Percentiles rank a stretch among this genome's conserved stretches.
Evolutionary conservation across 306 rosid species (phyloP).

Genomic region (Cucurbita maxima): DNA sequence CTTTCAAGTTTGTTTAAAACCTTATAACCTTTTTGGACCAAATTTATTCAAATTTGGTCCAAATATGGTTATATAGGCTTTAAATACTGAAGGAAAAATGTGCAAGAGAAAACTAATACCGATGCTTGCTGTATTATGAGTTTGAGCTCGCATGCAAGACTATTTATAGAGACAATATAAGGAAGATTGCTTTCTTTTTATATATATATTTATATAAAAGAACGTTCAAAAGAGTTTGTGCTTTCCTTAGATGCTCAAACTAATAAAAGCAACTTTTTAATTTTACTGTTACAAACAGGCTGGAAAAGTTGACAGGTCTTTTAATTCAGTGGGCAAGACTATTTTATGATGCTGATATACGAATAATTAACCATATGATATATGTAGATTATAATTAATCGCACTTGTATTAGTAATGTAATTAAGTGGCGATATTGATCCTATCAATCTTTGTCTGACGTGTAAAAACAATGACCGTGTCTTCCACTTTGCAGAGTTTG

Average conservation of each 20-base stretch:
- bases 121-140: conserved; percentile 32
- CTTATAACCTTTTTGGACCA: conserved; percentile 36
- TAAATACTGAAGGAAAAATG: conserved; percentile 20
- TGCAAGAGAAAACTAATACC: conserved; percentile 18
- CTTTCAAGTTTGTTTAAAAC: conserved; percentile 10
- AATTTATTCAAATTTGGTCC: conserved; percentile 43
- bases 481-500: conserved; percentile 17
- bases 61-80: conserved; percentile 27
- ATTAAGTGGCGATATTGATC: conserved; percentile 13
- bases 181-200: conserved; percentile 20
- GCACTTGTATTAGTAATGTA: conserved; percentile 8
- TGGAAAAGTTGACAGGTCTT: conserved; percentile 45
- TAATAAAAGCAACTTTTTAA: conserved; percentile 22
- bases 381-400: conserved; percentile 5
- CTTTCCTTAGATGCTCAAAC: conserved; percentile 53
- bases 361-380: conserved; percentile 17
- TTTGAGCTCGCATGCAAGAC: conserved; percentile 32
- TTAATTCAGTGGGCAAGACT: background rate
- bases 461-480: conserved; percentile 25
- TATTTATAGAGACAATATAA: conserved; percentile 65
- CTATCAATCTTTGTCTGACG: conserved; percentile 11
- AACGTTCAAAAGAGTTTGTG: conserved; percentile 34
- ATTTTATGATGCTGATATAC: background rate
- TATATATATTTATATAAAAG: conserved; percentile 2
- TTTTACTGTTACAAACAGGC: conserved; percentile 18